phyloP scores from a whole-genome alignment of 495 filamentous ascomycete genomes.

The Lindgomyces ingoldianus region DNA sequence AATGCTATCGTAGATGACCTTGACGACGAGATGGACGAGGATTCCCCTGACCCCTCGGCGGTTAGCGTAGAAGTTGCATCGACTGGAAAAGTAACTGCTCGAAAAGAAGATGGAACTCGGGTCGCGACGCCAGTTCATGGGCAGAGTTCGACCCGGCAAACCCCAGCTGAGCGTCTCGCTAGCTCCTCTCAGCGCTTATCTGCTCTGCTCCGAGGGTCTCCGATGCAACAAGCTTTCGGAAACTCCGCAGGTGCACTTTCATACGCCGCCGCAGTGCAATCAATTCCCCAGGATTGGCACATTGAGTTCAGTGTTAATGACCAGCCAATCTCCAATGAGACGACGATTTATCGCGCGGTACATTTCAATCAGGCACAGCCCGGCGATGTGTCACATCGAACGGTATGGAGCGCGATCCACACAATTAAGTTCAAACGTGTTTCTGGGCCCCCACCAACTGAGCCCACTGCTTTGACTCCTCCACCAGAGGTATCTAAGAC shows the following conservation, averaged over 20 bases:
- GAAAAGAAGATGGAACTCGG: constrained; percentile 90
- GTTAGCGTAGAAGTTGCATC: constrained; percentile 91
- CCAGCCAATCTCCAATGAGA: constrained; percentile 82
- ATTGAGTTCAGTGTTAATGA: constrained; percentile 91
- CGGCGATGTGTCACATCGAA: constrained; percentile 69
- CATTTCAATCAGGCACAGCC: constrained; percentile 67
- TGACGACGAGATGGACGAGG: constrained; percentile 83
- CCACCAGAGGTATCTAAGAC: constrained; percentile 51
- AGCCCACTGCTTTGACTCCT: constrained; percentile 65
- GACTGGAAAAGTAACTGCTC: constrained; percentile 90
- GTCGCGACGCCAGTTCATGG: constrained; percentile 82
- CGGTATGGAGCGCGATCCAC: constrained; percentile 86
- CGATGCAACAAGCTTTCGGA: constrained; percentile 26
- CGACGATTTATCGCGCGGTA: constrained; percentile 93
- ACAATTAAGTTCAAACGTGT: constrained; percentile 89
- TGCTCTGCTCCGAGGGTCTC: constrained; percentile 51
- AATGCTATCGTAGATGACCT: constrained; percentile 89
- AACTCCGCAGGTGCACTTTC: constrained; percentile 60
- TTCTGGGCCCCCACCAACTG: constrained; percentile 80
- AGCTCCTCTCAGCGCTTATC: constrained; percentile 47
- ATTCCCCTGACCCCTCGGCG: constrained; percentile 75
- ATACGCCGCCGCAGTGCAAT: constrained; percentile 79
- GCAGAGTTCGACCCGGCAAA: constrained; percentile 47
- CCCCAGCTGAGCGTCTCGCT: constrained; percentile 41
- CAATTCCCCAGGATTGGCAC: constrained; percentile 91